Percentiles rank a stretch among this genome's conserved stretches.
Conservation (phyloP, 225 moss, liverwort and hornwort species). For the Straminergon stramineum region DNA sequence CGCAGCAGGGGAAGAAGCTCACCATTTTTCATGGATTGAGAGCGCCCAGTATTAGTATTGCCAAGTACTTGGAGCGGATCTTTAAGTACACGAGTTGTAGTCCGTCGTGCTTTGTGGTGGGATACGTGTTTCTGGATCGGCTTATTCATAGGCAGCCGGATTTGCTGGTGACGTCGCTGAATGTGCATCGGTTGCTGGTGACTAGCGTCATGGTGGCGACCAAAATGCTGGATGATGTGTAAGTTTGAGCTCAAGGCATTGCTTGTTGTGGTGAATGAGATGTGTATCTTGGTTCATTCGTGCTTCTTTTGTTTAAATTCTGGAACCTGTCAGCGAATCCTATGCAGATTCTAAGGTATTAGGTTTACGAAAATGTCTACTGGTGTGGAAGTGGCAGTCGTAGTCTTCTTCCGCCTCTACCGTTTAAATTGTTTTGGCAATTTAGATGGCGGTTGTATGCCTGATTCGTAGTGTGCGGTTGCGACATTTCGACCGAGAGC, state of each 20-base stretch:
- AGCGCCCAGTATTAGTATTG: slow-evolving; percentile 78
- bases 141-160: slow-evolving; percentile 91
- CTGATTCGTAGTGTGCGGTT: neutral
- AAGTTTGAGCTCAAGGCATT: slow-evolving; percentile 13
- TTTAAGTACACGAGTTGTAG: slow-evolving; percentile 95
- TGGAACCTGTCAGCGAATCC: neutral
- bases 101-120: slow-evolving; percentile 87
- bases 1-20: slow-evolving; percentile 69
- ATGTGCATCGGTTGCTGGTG: slow-evolving; percentile 82
- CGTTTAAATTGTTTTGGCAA: neutral
- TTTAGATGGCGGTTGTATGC: neutral
- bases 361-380: neutral
- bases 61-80: slow-evolving; percentile 87
- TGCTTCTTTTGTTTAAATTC: neutral
- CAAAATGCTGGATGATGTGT: slow-evolving; percentile 97
- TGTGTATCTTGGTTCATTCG: neutral
- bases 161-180: slow-evolving; percentile 85
- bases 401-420: neutral
- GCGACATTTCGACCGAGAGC: neutral
- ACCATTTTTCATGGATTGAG: slow-evolving; percentile 82
- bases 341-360: neutral
- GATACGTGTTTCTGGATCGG: slow-evolving; percentile 85
- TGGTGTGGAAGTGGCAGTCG: neutral
- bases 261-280: neutral
- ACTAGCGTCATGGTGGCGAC: slow-evolving; percentile 89